Evolutionary conservation across 1,284 basidiomycete genomes (phyloP).

Genomic region (Entoloma clypeatum): DNA sequence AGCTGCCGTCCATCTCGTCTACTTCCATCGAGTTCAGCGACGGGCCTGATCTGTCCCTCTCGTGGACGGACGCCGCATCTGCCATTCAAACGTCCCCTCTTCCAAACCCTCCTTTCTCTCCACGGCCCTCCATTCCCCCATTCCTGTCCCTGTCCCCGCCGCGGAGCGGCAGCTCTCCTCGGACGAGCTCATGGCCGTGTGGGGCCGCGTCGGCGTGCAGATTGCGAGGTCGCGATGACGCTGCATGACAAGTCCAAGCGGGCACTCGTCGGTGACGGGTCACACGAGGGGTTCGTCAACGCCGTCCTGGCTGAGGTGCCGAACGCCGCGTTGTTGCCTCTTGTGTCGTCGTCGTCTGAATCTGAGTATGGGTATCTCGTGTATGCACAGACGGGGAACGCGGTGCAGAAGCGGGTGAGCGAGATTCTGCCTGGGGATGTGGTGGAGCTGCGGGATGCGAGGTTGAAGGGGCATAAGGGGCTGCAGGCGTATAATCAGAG

Average conservation of each 20-base stretch:
- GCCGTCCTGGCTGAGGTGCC: slow-evolving; percentile 61
- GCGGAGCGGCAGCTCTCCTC: slow-evolving; percentile 37
- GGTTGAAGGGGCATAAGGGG: slow-evolving; percentile 86
- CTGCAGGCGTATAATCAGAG: slow-evolving; percentile 68
- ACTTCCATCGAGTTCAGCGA: slow-evolving; percentile 35
- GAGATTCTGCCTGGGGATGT: slow-evolving; percentile 88
- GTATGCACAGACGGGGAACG: slow-evolving; percentile 64
- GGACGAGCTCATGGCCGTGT: slow-evolving; percentile 68
- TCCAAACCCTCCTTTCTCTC: slow-evolving; percentile 21
- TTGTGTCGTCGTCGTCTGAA: slow-evolving; percentile 31
- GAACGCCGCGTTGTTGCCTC: slow-evolving; percentile 38
- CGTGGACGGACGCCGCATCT: slow-evolving; percentile 35
- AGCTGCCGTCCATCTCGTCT: slow-evolving; percentile 48
- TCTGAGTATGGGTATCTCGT: slow-evolving; percentile 78
- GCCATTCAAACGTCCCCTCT: slow-evolving; percentile 16
- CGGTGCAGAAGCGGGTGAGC: slow-evolving; percentile 68
- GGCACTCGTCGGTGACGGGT: slow-evolving; percentile 77
- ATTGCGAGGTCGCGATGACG: slow-evolving; percentile 67
- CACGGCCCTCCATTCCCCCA: slow-evolving; percentile 16
- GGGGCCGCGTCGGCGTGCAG: slow-evolving; percentile 71
- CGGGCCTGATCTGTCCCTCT: slow-evolving; percentile 35
- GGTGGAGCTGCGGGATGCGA: slow-evolving; percentile 70
- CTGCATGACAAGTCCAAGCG: slow-evolving; percentile 75
- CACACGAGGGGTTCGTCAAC: slow-evolving; percentile 72
- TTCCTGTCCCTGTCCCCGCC: slow-evolving; percentile 5